Evolutionary conservation across 352 stramenopile genomes (phyloP).

Genomic region (Globisporangium cylindrosporum): DNA sequence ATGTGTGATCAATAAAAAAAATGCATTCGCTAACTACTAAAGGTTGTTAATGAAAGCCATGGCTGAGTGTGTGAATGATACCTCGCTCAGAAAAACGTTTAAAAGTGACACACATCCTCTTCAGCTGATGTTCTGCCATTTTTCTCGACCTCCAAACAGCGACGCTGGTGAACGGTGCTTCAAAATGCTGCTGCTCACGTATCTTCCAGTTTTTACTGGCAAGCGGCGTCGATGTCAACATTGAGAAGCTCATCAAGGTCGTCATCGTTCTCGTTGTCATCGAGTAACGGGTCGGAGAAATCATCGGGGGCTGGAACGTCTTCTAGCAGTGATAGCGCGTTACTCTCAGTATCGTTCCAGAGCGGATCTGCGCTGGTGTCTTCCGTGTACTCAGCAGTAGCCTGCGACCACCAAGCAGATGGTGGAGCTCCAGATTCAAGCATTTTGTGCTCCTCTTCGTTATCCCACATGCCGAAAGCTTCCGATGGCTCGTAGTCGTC

Average conservation of each 20-base stretch:
- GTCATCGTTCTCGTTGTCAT: slow-evolving; percentile 22
- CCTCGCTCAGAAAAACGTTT: not conserved
- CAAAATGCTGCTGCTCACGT: not conserved
- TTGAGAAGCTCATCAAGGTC: slow-evolving; percentile 51
- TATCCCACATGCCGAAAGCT: slow-evolving; percentile 28
- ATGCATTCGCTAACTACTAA: slow-evolving; percentile 19
- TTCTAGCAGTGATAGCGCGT: slow-evolving; percentile 10
- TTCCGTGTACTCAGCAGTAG: slow-evolving; percentile 18
- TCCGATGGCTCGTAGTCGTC: slow-evolving; percentile 37
- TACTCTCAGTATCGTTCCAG: slow-evolving; percentile 14
- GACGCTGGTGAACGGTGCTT: not conserved
- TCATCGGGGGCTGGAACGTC: slow-evolving; percentile 44
- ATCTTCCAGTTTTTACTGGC: not conserved
- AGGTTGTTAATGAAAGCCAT: slow-evolving; percentile 4
- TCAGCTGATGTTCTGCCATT: not conserved
- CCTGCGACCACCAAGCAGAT: slow-evolving; percentile 51
- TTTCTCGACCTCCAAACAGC: not conserved
- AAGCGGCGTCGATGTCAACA: slow-evolving; percentile 44
- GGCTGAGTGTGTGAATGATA: not conserved
- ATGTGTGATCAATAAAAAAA: slow-evolving; percentile 33
- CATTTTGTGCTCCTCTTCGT: slow-evolving; percentile 37
- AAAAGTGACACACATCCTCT: not conserved
- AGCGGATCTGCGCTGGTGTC: slow-evolving; percentile 15
- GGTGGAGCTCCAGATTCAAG: slow-evolving; percentile 34
- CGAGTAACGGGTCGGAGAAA: slow-evolving; percentile 18